Percentiles rank a stretch among this genome's conserved stretches.
Evolutionary conservation across 1,284 basidiomycete species (phyloP).

Genomic region (Chiua sp.): DNA sequence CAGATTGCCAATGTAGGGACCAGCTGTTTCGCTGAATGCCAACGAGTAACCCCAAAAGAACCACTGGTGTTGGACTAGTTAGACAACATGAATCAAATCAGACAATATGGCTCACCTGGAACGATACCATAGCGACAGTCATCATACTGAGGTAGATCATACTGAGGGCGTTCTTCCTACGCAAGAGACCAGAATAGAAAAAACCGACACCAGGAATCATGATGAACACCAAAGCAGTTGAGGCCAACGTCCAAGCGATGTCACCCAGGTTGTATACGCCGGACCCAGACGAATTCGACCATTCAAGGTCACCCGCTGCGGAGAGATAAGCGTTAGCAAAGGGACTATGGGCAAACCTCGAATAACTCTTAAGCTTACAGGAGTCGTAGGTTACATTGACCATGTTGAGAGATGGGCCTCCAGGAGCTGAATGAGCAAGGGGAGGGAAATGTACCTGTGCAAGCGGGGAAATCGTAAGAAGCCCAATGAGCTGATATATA

Average conservation of each 20-base stretch:
- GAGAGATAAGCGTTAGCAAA: constrained; percentile 4
- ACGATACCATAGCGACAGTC: constrained; percentile 75
- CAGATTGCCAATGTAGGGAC: constrained; percentile 66
- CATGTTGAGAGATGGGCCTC: constrained; percentile 29
- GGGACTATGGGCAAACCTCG: neutral
- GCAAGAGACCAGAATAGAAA: constrained; percentile 87
- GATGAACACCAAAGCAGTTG: constrained; percentile 83
- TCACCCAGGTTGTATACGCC: constrained; percentile 78
- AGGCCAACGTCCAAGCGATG: constrained; percentile 78
- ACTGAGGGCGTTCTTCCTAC: constrained; percentile 91
- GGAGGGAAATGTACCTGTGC: neutral
- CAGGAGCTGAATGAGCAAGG: neutral
- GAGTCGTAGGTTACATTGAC: constrained; percentile 44
- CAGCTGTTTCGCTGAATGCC: constrained; percentile 69
- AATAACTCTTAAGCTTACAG: constrained; percentile 27
- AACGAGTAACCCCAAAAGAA: constrained; percentile 80
- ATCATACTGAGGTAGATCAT: constrained; percentile 91
- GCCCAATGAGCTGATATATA: constrained; percentile 25
- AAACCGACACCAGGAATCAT: constrained; percentile 93
- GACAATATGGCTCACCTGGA: constrained; percentile 56
- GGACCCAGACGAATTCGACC: constrained; percentile 42
- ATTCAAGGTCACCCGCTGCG: constrained; percentile 48
- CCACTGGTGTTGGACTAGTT: constrained; percentile 48
- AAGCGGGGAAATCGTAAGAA: neutral
- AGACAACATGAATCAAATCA: neutral